A percentile compares a stretch with the other conserved stretches of the same genome.
Conservation (phyloP, 2,329 filamentous ascomycete species). For the Phaeosphaeria sp. region DNA sequence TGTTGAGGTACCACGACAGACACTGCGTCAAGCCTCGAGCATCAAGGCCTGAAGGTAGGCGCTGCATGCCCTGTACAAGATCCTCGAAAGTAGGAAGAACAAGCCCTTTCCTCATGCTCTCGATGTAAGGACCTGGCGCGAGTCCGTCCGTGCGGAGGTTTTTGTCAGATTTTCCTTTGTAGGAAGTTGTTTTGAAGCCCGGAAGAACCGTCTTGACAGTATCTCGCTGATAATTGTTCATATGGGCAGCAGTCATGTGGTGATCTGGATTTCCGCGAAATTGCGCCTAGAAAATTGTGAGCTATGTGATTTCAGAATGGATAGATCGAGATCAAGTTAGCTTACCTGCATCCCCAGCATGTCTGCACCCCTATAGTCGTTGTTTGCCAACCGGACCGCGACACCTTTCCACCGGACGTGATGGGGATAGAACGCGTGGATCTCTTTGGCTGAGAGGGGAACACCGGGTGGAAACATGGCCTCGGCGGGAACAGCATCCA, state of each 20-base stretch:
- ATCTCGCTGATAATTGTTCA: conserved; percentile 25
- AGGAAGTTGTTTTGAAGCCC: conserved; percentile 13
- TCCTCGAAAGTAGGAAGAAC: conserved; percentile 27
- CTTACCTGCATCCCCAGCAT: conserved; percentile 30
- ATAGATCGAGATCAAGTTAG: background rate
- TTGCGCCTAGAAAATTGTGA: conserved; percentile 11
- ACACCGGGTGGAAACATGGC: conserved; percentile 35
- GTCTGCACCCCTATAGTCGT: conserved; percentile 25
- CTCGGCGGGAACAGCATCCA: conserved; percentile 21
- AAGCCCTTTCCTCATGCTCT: conserved; percentile 5
- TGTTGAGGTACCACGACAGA: conserved; percentile 27
- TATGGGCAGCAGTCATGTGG: conserved; percentile 4
- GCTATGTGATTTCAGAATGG: background rate
- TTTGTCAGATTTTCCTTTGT: conserved; percentile 17
- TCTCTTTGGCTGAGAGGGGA: conserved; percentile 32
- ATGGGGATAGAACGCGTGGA: conserved; percentile 37
- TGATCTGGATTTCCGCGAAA: conserved; percentile 22
- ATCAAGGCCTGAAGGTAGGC: conserved; percentile 26
- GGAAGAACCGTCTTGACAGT: conserved; percentile 10
- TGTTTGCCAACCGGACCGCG: conserved; percentile 30
- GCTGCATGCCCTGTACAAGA: conserved; percentile 24
- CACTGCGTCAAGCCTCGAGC: conserved; percentile 28
- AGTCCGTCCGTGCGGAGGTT: conserved; percentile 22
- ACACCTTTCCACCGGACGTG: conserved; percentile 31
- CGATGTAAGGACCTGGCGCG: conserved; percentile 7